Conservation (phyloP, 2,329 filamentous ascomycete genomes). For the Penicillium rolfsii region DNA sequence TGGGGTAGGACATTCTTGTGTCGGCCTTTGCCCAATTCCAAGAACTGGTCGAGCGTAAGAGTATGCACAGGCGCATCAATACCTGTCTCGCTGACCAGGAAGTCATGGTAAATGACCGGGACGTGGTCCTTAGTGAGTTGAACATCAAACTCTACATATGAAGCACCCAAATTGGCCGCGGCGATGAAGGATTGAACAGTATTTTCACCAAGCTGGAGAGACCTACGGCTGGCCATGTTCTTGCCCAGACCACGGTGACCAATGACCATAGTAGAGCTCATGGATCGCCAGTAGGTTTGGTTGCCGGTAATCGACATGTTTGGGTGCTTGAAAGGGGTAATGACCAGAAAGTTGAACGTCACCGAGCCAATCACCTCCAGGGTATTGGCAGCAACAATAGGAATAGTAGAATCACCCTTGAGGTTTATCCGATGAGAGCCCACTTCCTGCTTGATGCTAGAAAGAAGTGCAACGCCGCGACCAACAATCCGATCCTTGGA, state of each 20-base stretch:
- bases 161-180: constrained; percentile 85
- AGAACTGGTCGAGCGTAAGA: constrained; percentile 85
- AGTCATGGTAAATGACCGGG: constrained; percentile 98
- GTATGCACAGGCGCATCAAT: constrained; percentile 97
- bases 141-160: constrained; percentile 77
- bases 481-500: constrained; percentile 79
- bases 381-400: constrained; percentile 78
- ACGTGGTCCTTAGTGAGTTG: constrained; percentile 99
- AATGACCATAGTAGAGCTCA: constrained; percentile 83
- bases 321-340: constrained; percentile 90
- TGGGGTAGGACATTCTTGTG: constrained; percentile 50
- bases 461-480: constrained; percentile 83
- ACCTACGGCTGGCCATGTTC: constrained; percentile 80
- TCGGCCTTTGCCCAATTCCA: constrained; percentile 71
- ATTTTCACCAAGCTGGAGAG: constrained; percentile 93
- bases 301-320: constrained; percentile 90
- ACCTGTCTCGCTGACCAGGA: constrained; percentile 94
- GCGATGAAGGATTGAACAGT: constrained; percentile 95
- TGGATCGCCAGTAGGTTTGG: constrained; percentile 95
- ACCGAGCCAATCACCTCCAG: constrained; percentile 91
- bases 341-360: constrained; percentile 95
- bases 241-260: constrained; percentile 81
- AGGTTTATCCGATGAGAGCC: constrained; percentile 87
- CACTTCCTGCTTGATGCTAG: constrained; percentile 78
- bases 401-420: constrained; percentile 89